A percentile compares a stretch with the other conserved stretches of the same genome.
Conservation (phyloP, 305 asterid species). For the Fraxinus ornus region DNA sequence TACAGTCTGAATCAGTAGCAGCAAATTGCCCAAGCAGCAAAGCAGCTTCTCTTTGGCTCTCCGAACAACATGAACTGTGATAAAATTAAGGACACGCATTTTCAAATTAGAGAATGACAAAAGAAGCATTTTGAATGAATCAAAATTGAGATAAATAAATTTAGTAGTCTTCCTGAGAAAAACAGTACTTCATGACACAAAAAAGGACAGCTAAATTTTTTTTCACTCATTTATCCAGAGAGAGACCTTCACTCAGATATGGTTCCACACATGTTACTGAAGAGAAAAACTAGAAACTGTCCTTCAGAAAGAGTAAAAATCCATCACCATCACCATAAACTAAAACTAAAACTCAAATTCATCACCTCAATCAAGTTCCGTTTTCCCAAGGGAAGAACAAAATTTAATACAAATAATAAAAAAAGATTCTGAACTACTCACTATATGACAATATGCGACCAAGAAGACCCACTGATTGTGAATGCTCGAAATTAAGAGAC, state of each 20-base stretch:
- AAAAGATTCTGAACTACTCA: not conserved
- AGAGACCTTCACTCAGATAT: not conserved
- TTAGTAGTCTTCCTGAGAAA: not conserved
- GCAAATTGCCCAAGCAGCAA: slow-evolving; percentile 98
- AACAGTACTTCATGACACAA: not conserved
- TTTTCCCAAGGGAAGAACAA: not conserved
- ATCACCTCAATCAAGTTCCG: not conserved
- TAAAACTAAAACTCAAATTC: not conserved
- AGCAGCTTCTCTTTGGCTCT: slow-evolving; percentile 99
- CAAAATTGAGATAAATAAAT: not conserved
- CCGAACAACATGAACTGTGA: slow-evolving; percentile 89
- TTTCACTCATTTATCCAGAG: not conserved
- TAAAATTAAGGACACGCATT: slow-evolving; percentile 18
- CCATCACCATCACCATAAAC: not conserved
- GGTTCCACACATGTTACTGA: not conserved
- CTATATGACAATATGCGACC: not conserved
- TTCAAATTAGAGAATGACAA: slow-evolving; percentile 12
- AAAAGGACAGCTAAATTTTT: not conserved
- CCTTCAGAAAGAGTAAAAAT: not conserved
- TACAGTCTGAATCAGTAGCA: slow-evolving; percentile 97
- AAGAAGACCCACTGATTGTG: not conserved
- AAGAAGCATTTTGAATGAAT: not conserved
- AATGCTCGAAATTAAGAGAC: not conserved
- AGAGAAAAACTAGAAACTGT: not conserved
- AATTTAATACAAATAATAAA: not conserved